Conservation (phyloP, 352 stramenopile genomes). For the Phytophthora colocasiae region DNA sequence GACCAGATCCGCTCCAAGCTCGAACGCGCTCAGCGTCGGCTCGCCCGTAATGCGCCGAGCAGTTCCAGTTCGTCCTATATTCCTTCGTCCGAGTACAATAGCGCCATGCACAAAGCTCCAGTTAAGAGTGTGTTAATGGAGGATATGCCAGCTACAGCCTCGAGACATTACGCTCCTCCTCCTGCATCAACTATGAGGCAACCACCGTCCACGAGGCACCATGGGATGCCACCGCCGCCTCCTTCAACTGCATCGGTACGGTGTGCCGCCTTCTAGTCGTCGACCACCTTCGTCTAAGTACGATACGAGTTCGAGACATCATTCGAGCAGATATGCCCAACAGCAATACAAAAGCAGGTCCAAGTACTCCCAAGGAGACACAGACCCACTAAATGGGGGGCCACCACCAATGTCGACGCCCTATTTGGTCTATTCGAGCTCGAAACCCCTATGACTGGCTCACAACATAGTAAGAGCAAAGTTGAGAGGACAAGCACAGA, state of each 20-base stretch:
- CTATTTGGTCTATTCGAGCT: slow-evolving; percentile 54
- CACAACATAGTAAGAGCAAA: slow-evolving; percentile 23
- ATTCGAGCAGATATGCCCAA: slow-evolving; percentile 32
- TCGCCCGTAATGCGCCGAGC: slow-evolving; percentile 42
- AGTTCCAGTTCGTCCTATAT: slow-evolving; percentile 43
- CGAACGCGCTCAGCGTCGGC: slow-evolving; percentile 60
- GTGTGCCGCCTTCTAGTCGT: slow-evolving; percentile 13
- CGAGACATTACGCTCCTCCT: slow-evolving; percentile 29
- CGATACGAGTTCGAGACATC: slow-evolving; percentile 10
- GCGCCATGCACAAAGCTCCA: slow-evolving; percentile 29
- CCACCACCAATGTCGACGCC: slow-evolving; percentile 51
- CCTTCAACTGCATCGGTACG: background rate
- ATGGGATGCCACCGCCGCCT: slow-evolving; percentile 6
- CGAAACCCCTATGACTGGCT: slow-evolving; percentile 24
- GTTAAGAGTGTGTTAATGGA: slow-evolving; percentile 53
- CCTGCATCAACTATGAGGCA: slow-evolving; percentile 19
- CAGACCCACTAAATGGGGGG: slow-evolving; percentile 43
- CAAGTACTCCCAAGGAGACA: slow-evolving; percentile 39
- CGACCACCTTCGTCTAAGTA: slow-evolving; percentile 25
- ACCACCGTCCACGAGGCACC: slow-evolving; percentile 6
- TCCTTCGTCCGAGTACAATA: slow-evolving; percentile 43
- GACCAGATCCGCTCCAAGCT: slow-evolving; percentile 77
- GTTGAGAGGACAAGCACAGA: slow-evolving; percentile 12
- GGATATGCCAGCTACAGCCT: slow-evolving; percentile 44
- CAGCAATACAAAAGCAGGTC: slow-evolving; percentile 62